A percentile compares a stretch with the other conserved stretches of the same genome.
phyloP scores from a whole-genome alignment of 495 filamentous ascomycete species.

The Staphylotrichum longicolle region DNA sequence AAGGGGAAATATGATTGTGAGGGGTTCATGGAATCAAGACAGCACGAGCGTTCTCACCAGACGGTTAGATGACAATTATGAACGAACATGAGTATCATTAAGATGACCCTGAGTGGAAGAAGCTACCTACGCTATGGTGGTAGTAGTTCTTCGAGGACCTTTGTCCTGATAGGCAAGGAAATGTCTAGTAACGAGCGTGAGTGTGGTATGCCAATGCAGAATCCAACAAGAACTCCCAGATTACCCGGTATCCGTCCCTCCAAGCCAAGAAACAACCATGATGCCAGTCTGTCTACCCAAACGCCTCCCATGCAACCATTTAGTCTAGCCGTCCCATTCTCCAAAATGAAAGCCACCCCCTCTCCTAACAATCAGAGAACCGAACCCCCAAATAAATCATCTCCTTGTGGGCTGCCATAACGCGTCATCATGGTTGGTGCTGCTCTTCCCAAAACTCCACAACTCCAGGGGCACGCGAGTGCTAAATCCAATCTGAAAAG shows the following conservation, averaged over 20 bases:
- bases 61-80: no score
- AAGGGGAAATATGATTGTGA: no score
- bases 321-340: neutral
- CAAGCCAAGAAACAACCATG: neutral
- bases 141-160: no score
- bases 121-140: no score
- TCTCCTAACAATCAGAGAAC: neutral
- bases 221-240: neutral
- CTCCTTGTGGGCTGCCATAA: neutral
- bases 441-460: neutral
- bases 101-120: no score
- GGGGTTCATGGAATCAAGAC: no score
- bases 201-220: neutral
- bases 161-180: neutral
- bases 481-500: conserved; percentile 1
- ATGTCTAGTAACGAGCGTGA: conserved; percentile 11
- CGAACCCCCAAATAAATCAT: neutral
- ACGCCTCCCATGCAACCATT: conserved; percentile 12
- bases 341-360: no score
- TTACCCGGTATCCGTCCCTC: neutral
- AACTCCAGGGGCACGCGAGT: neutral
- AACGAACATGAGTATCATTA: no score
- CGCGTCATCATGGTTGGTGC: neutral
- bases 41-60: no score
- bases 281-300: neutral